Evolutionary conservation across 768 basidiomycete species (phyloP).

Genomic region (Psilocybe subaeruginosa): DNA sequence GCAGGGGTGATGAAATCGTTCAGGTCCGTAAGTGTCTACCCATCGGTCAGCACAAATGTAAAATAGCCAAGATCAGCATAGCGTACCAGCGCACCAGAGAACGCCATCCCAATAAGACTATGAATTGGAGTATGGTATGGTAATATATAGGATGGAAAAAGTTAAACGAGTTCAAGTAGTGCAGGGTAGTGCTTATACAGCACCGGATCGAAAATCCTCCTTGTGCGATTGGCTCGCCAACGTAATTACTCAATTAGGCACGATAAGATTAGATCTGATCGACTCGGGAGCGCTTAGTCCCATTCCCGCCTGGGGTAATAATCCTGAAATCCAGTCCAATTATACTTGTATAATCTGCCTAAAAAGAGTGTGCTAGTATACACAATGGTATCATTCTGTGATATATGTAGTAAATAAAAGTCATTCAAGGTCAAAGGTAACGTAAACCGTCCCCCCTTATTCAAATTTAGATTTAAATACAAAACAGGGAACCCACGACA

Average conservation of each 20-base stretch:
- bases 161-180: neutral
- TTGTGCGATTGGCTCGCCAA: neutral
- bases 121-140: too few relatives aligned
- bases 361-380: neutral
- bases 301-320: neutral
- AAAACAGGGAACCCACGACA: constrained; percentile 20
- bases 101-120: constrained; percentile 56
- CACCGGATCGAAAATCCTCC: constrained; percentile 5
- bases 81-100: constrained; percentile 84
- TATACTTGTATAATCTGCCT: neutral
- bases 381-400: neutral
- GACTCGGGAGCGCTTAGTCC: neutral
- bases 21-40: constrained; percentile 86
- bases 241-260: neutral
- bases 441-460: too few relatives aligned
- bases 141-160: neutral
- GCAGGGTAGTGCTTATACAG: neutral
- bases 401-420: neutral
- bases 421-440: neutral
- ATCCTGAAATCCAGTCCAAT: neutral
- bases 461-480: constrained; percentile 9
- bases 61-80: constrained; percentile 6
- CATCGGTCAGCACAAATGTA: neutral
- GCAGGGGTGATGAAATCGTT: constrained; percentile 98
- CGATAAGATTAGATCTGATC: constrained; percentile 3